These are phyloP conservation scores for Citropsis articulata DNA, from an alignment of 345 rosid species.

Conservation along the genomic window DNA sequence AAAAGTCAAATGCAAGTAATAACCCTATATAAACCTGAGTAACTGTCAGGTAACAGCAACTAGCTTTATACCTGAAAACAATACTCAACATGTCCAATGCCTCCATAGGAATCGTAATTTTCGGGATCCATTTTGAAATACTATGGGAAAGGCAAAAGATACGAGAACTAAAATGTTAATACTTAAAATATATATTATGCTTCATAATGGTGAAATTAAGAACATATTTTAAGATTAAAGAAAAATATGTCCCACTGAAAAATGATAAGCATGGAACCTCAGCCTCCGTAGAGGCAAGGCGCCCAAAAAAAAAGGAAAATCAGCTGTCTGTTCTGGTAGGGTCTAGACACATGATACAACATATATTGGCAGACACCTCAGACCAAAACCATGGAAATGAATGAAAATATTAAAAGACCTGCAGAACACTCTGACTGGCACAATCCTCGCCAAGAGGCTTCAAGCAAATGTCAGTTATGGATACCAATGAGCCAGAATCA, in stretches of 20 bases:
- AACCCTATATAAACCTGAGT: background rate
- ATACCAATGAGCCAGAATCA: slow-evolving; percentile 66
- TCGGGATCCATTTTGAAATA: slow-evolving; percentile 86
- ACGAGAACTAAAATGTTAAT: slow-evolving; percentile 19
- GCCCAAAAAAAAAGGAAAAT: background rate
- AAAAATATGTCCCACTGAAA: background rate
- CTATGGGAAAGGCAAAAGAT: slow-evolving; percentile 31
- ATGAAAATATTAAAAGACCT: slow-evolving; percentile 46
- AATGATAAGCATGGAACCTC: background rate
- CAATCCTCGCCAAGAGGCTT: slow-evolving; percentile 93
- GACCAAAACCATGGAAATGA: background rate
- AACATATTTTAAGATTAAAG: slow-evolving; percentile 1
- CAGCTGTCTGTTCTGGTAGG: background rate
- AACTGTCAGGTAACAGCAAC: background rate
- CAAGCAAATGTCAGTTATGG: slow-evolving; percentile 83
- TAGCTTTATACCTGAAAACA: slow-evolving; percentile 75
- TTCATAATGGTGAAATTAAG: background rate
- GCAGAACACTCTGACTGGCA: slow-evolving; percentile 91
- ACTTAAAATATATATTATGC: background rate
- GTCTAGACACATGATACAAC: background rate
- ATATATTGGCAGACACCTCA: background rate
- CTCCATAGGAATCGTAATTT: slow-evolving; percentile 66
- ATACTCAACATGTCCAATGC: slow-evolving; percentile 77
- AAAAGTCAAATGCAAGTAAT: slow-evolving; percentile 9
- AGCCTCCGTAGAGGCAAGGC: background rate